Conservation (phyloP, 202 grass and related monocot species). For the Schoenoplectus tabernaemontani region DNA sequence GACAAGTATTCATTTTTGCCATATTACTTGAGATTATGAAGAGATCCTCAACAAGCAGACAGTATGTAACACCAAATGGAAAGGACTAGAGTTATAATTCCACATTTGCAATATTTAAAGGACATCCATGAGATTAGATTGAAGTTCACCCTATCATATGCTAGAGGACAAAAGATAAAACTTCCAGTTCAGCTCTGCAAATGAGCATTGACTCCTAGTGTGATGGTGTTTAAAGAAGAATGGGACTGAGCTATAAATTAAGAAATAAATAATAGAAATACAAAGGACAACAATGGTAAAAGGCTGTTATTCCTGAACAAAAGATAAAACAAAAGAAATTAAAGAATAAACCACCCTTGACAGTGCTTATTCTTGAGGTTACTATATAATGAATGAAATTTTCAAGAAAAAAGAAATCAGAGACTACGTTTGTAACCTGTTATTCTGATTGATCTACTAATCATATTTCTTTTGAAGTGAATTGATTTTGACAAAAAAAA, state of each 20-base stretch:
- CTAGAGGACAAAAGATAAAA: background rate
- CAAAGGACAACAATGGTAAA: too few relatives aligned
- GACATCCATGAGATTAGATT: background rate
- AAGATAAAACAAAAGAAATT: constrained; percentile 4
- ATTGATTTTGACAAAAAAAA: background rate
- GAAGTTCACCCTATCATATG: background rate
- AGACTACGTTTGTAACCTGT: background rate
- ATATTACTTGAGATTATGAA: background rate
- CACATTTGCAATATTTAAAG: background rate
- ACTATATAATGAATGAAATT: background rate
- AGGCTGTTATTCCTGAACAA: background rate
- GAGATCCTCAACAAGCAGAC: background rate
- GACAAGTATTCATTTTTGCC: background rate
- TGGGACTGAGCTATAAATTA: background rate
- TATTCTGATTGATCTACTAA: constrained; percentile 5
- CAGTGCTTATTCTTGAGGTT: background rate
- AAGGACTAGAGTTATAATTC: background rate
- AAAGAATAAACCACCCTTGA: background rate
- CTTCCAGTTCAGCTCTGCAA: background rate
- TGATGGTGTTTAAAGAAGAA: background rate
- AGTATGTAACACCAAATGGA: background rate
- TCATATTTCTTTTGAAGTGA: background rate
- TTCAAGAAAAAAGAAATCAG: background rate
- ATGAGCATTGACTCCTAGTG: background rate
- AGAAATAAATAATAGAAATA: background rate